phyloP scores from a whole-genome alignment of 352 stramenopile genomes.

The Phytophthora pistaciae region DNA sequence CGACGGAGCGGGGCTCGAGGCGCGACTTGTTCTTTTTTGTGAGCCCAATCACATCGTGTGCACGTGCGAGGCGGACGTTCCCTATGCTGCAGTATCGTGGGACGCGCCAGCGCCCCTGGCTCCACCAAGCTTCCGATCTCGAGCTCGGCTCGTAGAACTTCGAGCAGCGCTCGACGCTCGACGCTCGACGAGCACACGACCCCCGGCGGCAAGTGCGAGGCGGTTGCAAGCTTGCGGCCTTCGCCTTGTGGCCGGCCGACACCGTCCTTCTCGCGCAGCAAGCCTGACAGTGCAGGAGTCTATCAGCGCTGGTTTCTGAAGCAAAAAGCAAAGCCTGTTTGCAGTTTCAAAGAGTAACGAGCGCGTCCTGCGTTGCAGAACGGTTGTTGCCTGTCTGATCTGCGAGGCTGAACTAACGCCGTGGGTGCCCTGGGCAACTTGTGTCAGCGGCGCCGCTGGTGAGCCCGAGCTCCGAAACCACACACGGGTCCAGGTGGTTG shows the following conservation, averaged over 20 bases:
- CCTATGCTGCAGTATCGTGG: constrained; percentile 33
- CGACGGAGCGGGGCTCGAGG: neutral
- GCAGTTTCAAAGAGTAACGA: constrained; percentile 33
- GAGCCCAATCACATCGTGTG: constrained; percentile 3
- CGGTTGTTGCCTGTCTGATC: constrained; percentile 18
- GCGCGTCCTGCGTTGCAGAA: constrained; percentile 10
- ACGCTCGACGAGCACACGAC: neutral
- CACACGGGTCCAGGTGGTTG: constrained; percentile 26
- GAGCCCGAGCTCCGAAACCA: constrained; percentile 20
- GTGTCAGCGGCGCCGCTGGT: constrained; percentile 3
- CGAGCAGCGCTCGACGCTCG: neutral
- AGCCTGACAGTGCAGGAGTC: neutral
- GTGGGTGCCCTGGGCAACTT: constrained; percentile 19
- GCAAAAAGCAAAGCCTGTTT: neutral
- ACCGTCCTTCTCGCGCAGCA: constrained; percentile 5
- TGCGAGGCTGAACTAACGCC: constrained; percentile 16
- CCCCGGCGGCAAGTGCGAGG: constrained; percentile 8
- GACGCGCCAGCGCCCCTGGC: constrained; percentile 15
- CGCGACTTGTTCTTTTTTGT: constrained; percentile 16
- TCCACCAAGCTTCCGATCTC: constrained; percentile 23
- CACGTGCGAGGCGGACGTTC: constrained; percentile 8
- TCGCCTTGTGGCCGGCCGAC: constrained; percentile 3
- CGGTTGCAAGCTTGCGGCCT: neutral
- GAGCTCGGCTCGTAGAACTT: neutral
- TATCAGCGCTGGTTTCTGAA: constrained; percentile 5